Conservation (phyloP, 208 protist genomes). For the Leishmania aethiopica region DNA sequence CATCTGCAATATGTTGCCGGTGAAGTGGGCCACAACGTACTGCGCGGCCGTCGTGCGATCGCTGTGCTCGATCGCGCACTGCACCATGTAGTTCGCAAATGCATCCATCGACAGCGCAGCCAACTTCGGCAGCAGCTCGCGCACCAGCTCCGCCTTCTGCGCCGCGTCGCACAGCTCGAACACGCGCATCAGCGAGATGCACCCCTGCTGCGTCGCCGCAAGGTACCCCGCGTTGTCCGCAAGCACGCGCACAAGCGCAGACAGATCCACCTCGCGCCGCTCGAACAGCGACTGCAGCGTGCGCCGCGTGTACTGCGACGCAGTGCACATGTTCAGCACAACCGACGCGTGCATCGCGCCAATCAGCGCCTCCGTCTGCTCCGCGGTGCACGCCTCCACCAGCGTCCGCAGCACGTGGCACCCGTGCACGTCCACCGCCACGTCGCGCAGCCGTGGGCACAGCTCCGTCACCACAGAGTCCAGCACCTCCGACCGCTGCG, state of each 20-base stretch:
- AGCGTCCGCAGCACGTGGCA: conserved; percentile 78
- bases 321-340: conserved; percentile 79
- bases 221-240: conserved; percentile 75
- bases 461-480: conserved; percentile 57
- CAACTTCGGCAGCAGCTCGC: conserved; percentile 64
- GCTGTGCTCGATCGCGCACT: conserved; percentile 85
- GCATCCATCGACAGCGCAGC: conserved; percentile 72
- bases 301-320: conserved; percentile 80
- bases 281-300: conserved; percentile 79
- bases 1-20: conserved; percentile 68
- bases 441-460: conserved; percentile 44
- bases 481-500: conserved; percentile 47
- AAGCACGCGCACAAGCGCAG: conserved; percentile 62
- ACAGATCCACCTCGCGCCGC: conserved; percentile 61
- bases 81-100: conserved; percentile 92
- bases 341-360: conserved; percentile 68
- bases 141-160: conserved; percentile 66
- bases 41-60: conserved; percentile 53
- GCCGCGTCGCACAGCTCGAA: conserved; percentile 66
- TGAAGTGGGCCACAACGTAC: conserved; percentile 63
- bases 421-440: conserved; percentile 70
- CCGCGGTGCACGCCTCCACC: conserved; percentile 48
- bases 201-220: conserved; percentile 85
- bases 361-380: conserved; percentile 58
- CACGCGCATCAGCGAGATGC: conserved; percentile 87